Evolutionary conservation across 305 asterid genomes (phyloP).

Genomic region (Fraxinus latifolia): DNA sequence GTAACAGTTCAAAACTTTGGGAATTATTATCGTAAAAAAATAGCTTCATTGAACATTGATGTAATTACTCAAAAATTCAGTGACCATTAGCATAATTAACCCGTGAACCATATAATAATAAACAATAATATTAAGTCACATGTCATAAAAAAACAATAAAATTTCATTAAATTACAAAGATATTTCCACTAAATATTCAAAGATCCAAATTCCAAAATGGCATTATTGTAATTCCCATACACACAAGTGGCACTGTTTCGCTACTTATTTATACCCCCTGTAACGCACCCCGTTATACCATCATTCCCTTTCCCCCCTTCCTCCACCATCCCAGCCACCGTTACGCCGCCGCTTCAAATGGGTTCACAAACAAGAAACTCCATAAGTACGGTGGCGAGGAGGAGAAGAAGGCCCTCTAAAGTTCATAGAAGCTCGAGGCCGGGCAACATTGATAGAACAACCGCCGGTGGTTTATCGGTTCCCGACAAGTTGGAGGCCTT

Average conservation of each 20-base stretch:
- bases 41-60: background rate
- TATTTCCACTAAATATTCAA: background rate
- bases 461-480: slow-evolving; percentile 23
- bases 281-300: slow-evolving; percentile 20
- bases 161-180: background rate
- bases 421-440: slow-evolving; percentile 28
- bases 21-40: too few relatives aligned
- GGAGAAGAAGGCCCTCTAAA: slow-evolving; percentile 27
- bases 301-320: background rate
- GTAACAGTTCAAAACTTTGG: too few relatives aligned
- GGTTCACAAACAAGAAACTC: slow-evolving; percentile 33
- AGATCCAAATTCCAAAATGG: slow-evolving; percentile 4
- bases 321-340: background rate
- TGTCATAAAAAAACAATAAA: background rate
- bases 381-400: slow-evolving; percentile 9
- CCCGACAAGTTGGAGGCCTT: slow-evolving; percentile 71
- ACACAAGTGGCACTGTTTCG: slow-evolving; percentile 20
- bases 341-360: slow-evolving; percentile 14
- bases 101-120: background rate
- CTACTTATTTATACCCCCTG: slow-evolving; percentile 24
- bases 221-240: slow-evolving; percentile 25
- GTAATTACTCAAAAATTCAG: background rate
- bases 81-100: background rate
- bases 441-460: slow-evolving; percentile 9
- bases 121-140: slow-evolving; percentile 18